phyloP scores from a whole-genome alignment of 2,329 filamentous ascomycete species.

The Cladosporium austrohemisphaericum region DNA sequence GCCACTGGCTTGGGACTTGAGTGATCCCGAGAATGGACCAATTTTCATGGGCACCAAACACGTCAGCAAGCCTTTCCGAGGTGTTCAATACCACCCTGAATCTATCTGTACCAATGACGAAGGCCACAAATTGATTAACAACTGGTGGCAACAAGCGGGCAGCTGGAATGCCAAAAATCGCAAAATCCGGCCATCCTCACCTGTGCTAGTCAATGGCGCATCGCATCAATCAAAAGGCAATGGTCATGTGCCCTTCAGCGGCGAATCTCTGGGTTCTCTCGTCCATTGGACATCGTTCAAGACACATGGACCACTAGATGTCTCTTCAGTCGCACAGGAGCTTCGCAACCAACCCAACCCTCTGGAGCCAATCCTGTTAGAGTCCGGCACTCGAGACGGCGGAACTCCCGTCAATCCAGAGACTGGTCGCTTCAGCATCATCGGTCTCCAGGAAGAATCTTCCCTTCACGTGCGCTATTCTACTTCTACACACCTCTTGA shows the following conservation, averaged over 20 bases:
- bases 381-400: slow-evolving; percentile 45
- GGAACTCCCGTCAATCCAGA: slow-evolving; percentile 39
- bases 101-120: slow-evolving; percentile 74
- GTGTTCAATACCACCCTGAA: slow-evolving; percentile 86
- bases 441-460: slow-evolving; percentile 58
- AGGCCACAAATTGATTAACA: slow-evolving; percentile 61
- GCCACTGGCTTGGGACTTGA: slow-evolving; percentile 49
- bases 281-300: slow-evolving; percentile 6
- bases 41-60: slow-evolving; percentile 78
- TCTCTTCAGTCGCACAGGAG: slow-evolving; percentile 36
- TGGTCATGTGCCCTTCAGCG: background rate
- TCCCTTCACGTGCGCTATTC: slow-evolving; percentile 25
- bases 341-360: slow-evolving; percentile 30
- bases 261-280: background rate
- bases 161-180: slow-evolving; percentile 17
- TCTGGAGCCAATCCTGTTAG: slow-evolving; percentile 39
- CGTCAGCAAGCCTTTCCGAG: slow-evolving; percentile 69
- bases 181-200: no score
- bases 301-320: slow-evolving; percentile 25
- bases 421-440: slow-evolving; percentile 67
- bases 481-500: slow-evolving; percentile 17
- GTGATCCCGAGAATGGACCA: slow-evolving; percentile 46
- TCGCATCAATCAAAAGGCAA: background rate
- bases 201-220: background rate
- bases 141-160: slow-evolving; percentile 68